These are phyloP conservation scores for Knoxia roxburghii DNA, from an alignment of 257 asterid genomes.

Conservation along the genomic window DNA sequence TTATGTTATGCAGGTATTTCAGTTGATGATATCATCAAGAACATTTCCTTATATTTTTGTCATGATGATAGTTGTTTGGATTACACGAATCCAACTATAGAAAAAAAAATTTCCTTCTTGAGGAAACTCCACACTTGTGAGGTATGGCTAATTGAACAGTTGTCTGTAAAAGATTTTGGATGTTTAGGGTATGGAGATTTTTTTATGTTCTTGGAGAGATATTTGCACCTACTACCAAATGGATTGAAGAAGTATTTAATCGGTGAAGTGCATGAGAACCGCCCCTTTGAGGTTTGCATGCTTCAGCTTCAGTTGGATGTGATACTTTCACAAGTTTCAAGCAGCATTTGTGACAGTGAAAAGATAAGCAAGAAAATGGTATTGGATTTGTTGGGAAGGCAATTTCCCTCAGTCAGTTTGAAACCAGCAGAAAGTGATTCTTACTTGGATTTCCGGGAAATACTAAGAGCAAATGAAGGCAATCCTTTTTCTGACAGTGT, in stretches of 20 bases:
- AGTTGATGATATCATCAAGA: conserved; percentile 56
- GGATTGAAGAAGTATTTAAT: conserved; percentile 42
- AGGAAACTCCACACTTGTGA: conserved; percentile 66
- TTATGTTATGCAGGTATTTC: conserved; percentile 39
- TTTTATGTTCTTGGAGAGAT: conserved; percentile 59
- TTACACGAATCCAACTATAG: conserved; percentile 24
- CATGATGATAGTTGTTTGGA: conserved; percentile 27
- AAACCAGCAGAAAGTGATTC: conserved; percentile 39
- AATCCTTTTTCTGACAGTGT: conserved; percentile 39
- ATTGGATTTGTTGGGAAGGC: conserved; percentile 58
- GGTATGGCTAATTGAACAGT: conserved; percentile 56
- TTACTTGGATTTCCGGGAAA: conserved; percentile 26
- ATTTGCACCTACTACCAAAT: conserved; percentile 47
- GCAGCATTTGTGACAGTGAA: conserved; percentile 40
- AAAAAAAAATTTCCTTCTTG: conserved; percentile 40
- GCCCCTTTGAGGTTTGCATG: conserved; percentile 58
- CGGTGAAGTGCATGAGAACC: conserved; percentile 35
- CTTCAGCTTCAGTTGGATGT: conserved; percentile 63
- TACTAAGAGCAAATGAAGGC: conserved; percentile 30
- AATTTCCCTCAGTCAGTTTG: conserved; percentile 75
- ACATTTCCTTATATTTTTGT: conserved; percentile 56
- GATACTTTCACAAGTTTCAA: conserved; percentile 66
- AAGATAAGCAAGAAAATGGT: conserved; percentile 35
- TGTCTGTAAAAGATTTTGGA: conserved; percentile 47
- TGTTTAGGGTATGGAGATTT: conserved; percentile 78